phyloP scores from a whole-genome alignment of 1,284 basidiomycete species.

The Caloboletus firmus region DNA sequence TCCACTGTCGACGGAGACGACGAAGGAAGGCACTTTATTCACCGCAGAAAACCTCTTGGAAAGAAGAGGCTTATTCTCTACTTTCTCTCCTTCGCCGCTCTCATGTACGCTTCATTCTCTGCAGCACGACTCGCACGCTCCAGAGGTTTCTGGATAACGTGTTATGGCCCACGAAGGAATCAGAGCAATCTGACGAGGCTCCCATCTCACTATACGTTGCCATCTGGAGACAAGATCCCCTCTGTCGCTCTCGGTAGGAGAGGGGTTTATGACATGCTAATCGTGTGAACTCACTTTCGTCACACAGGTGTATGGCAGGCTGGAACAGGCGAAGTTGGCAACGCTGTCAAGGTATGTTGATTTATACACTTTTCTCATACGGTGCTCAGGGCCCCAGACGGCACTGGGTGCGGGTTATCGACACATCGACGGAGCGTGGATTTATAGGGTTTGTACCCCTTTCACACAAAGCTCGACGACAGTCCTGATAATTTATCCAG shows the following conservation, averaged over 20 bases:
- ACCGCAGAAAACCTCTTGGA: neutral
- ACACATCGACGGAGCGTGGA: conserved; percentile 78
- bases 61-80: conserved; percentile 24
- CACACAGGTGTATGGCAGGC: conserved; percentile 62
- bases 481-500: conserved; percentile 34
- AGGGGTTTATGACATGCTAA: neutral
- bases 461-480: neutral
- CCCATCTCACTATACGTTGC: conserved; percentile 52
- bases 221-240: conserved; percentile 63
- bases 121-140: conserved; percentile 22
- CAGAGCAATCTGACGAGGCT: conserved; percentile 31
- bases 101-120: conserved; percentile 18
- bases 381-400: conserved; percentile 33
- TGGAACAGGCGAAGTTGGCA: conserved; percentile 52
- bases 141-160: conserved; percentile 22
- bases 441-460: conserved; percentile 48
- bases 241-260: conserved; percentile 55
- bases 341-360: conserved; percentile 52
- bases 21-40: neutral
- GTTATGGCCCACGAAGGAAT: conserved; percentile 26
- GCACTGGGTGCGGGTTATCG: conserved; percentile 63
- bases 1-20: conserved; percentile 19
- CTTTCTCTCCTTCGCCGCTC: conserved; percentile 4
- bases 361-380: neutral
- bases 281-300: conserved; percentile 1